Conservation (phyloP, 1,139 yeast species). For the Trichomonascaceae sp. region DNA sequence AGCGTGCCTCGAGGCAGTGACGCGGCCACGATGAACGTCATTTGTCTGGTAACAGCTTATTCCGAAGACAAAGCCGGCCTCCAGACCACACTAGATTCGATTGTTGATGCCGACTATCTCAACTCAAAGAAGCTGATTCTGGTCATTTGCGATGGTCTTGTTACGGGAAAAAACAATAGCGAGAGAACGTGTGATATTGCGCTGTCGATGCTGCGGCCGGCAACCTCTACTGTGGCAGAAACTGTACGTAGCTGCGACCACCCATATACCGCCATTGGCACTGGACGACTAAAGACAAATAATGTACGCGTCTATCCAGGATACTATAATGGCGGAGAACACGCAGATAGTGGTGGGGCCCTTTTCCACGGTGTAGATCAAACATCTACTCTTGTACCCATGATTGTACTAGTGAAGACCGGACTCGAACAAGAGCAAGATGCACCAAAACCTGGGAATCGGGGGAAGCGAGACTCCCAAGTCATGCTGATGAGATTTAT, state of each 20-base stretch:
- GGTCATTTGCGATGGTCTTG: conserved; percentile 24
- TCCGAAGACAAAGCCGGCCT: conserved; percentile 22
- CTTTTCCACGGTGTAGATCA: conserved; percentile 37
- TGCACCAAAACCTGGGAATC: conserved; percentile 22
- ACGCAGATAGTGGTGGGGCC: conserved; percentile 20
- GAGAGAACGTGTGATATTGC: conserved; percentile 17
- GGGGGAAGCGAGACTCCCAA: conserved; percentile 29
- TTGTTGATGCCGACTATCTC: conserved; percentile 20
- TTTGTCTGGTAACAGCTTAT: conserved; percentile 24
- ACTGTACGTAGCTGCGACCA: conserved; percentile 11
- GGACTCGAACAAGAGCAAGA: conserved; percentile 27
- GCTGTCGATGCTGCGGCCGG: conserved; percentile 48
- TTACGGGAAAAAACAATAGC: conserved; percentile 18
- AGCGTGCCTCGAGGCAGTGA: background rate
- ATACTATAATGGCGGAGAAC: conserved; percentile 18
- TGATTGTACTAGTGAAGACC: conserved; percentile 22
- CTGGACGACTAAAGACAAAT: conserved; percentile 20
- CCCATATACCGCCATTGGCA: conserved; percentile 22
- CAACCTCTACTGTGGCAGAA: conserved; percentile 16
- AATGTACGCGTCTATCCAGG: conserved; percentile 24
- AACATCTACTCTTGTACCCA: conserved; percentile 15
- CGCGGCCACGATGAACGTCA: conserved; percentile 32
- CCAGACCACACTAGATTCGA: conserved; percentile 20
- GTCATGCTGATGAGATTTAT: conserved; percentile 24
- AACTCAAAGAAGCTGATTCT: conserved; percentile 18